Base-by-base conservation (phyloP, 768 basidiomycete genomes). In the Termitomyces sp. region DNA sequence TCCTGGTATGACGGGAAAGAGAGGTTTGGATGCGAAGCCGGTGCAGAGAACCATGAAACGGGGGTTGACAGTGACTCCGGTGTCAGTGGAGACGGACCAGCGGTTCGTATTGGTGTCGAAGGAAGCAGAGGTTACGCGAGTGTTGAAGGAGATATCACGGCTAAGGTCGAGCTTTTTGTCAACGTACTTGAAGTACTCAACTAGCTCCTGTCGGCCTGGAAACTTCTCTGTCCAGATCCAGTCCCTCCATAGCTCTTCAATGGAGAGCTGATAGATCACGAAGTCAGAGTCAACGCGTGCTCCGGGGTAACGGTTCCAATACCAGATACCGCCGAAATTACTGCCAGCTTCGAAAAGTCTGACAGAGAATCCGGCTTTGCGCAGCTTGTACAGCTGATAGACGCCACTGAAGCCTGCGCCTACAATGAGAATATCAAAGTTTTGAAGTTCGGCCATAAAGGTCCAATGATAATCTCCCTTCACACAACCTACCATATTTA, bases 271-370 rank as follows among this genome's bases (percentile, higher is more conserved):
- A 44, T 69, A 69, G 53, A 66, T 63, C 31, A 43, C 61, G 37
- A 55, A 63, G 19, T 66, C 65, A 17, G 66, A 62, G 53, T 69
- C 68, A 23, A 67, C 66, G 5, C 68, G 64, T 7, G 66, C 66
- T 11, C 68, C 68, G 1, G 68, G 66, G 31, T 68, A 68, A 26
- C 61, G 58, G 54, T 68, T 67, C 63, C 66, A 66, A 48, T 66
- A 59, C 68, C 68, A 69, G 19, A 60, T 64, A 0, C 68, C 68
- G 17, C 68, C 68, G 3, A 67, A 33, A 35, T 51, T 49, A 37
- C 60, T 53, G 11, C 60, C 66, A 6, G 68, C 64, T 47, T 66
- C 64, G 17, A 61, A 61, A 38, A 65, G 31, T 37, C 63, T 61
- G 31, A 54, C 62, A 28, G 56, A 61, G 44, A 65, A 58, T n/a